Base-by-base conservation (phyloP, 768 basidiomycete species). In the Fibroporia radiculosa region DNA sequence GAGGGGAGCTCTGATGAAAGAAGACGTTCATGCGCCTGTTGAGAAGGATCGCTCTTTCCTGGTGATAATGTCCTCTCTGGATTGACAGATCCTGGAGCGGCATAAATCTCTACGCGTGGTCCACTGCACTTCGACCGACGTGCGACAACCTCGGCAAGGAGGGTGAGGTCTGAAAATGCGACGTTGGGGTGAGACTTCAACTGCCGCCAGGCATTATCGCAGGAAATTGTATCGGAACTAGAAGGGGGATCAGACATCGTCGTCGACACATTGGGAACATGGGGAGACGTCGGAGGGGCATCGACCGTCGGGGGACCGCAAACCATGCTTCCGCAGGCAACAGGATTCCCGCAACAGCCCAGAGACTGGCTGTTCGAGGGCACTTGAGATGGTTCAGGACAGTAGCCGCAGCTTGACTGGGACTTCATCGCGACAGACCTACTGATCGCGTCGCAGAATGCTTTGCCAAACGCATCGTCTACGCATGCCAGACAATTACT, bases 181-280 rank as follows among this genome's bases (percentile, higher is more conserved):
- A 87, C 82, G 53, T 91, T 93, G 2, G 92, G 92, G 62, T 95
- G 92, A 10, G 80, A 77, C 64, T 92, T 91, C 49, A 93, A 70
- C 52, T 80, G 80, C 23, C 75, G 77, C 86, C 90, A 93, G 6
- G 89, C 89, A 45, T 82, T 79, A 57, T 82, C 83, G 45, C 85
- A 88, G 16, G 88, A 76, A 27, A 92, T 83, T 6, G 75, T 80
- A 43, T 82, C 78, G 22, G 60, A 42, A 22, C 53, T 48, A 22
- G 45, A 39, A 12, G 49, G 39, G 22, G 48, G 43, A 42, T 51
- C 47, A 11, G 43, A 44, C 47, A 51, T 51, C 39, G 51, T 38
- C 36, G 49, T 37, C 12, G 49, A 55, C 6, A 45, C 45, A 47
- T 40, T 13, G 48, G 40, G 4, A 49, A 22, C 7, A 28, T 22